These are phyloP conservation scores for Debaryomycetaceae sp. DNA, from an alignment of 1,139 yeast species.

Conservation along the genomic window DNA sequence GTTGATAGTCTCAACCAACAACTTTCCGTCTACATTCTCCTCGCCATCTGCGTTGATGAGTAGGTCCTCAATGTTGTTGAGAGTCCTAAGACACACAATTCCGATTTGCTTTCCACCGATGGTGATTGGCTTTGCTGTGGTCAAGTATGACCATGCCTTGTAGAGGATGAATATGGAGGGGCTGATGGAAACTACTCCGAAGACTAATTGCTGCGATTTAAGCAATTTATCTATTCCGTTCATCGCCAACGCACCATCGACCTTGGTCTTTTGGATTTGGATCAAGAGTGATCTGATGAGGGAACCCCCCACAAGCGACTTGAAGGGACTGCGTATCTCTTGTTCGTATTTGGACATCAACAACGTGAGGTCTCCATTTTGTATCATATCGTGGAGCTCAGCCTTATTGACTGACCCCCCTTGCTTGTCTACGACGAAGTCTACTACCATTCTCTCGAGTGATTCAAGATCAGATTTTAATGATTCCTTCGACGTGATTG, in stretches of 20 bases:
- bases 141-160: constrained; percentile 26
- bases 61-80: constrained; percentile 59
- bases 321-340: constrained; percentile 69
- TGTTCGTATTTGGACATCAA: constrained; percentile 78
- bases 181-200: constrained; percentile 84
- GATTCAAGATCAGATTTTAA: constrained; percentile 75
- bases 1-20: constrained; percentile 56
- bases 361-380: constrained; percentile 72
- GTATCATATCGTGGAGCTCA: constrained; percentile 40
- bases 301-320: constrained; percentile 61
- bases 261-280: constrained; percentile 92
- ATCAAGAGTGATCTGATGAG: constrained; percentile 75
- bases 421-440: constrained; percentile 52
- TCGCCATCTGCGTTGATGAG: constrained; percentile 23
- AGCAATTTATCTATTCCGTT: constrained; percentile 86
- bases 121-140: constrained; percentile 33
- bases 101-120: constrained; percentile 40
- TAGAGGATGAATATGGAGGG: constrained; percentile 69
- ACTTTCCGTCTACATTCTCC: constrained; percentile 39
- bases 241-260: constrained; percentile 88
- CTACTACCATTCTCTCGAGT: constrained; percentile 82
- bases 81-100: constrained; percentile 44
- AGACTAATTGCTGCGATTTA: constrained; percentile 87
- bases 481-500: constrained; percentile 78
- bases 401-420: constrained; percentile 14